Evolutionary conservation across 768 basidiomycete genomes (phyloP), one percentile per base, ranked within the genome.

Genomic region (Mycena rosella): DNA sequence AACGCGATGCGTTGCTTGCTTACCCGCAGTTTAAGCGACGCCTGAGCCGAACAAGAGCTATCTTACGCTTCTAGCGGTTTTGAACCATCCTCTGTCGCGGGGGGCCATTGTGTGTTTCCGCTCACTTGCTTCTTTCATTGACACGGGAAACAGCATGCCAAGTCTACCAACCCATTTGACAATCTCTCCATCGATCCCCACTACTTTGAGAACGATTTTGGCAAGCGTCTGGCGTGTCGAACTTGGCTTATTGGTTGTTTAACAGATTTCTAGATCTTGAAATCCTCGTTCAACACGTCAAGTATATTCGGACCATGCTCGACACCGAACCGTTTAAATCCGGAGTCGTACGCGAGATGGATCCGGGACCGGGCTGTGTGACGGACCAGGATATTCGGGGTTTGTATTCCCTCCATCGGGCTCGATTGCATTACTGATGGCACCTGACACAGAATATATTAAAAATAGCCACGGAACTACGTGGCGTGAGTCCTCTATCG

Each of bases 31-130:
- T 27, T n/a, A 20, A 83, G 82, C 78, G 42, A 72, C 75, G 0
- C 80, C 82, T 0, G 78, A 77, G 61, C 68, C 78, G 0, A 82
- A 81, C 1, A 85, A 84, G 71, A 78, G 74, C 22, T 88, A 88
- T 68, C 49, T 84, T 26, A 80, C 83, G 0, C 47, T 87, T 18
- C 53, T 78, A 7, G 72, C 71, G 8, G 76, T 78, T 0, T 68
- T 79, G n/a, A 84, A 85, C 60, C 83, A 88, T 54, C 78, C 79
- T 2, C 80, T 86, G 67, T 85, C 84, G 13, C 75, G 86, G 15
- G 87, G 88, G 1, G 79, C 83, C 0, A 83, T 88, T 63, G 86
- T 86, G 55, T 77, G 11, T 27, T 34, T 38, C 18, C 3, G 24
- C 26, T 22, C 7, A 22, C 8, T 26, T 24, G 5, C 8, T 24